Base-by-base conservation (phyloP, 2,329 filamentous ascomycete genomes). In the Fusarium guadeloupense region DNA sequence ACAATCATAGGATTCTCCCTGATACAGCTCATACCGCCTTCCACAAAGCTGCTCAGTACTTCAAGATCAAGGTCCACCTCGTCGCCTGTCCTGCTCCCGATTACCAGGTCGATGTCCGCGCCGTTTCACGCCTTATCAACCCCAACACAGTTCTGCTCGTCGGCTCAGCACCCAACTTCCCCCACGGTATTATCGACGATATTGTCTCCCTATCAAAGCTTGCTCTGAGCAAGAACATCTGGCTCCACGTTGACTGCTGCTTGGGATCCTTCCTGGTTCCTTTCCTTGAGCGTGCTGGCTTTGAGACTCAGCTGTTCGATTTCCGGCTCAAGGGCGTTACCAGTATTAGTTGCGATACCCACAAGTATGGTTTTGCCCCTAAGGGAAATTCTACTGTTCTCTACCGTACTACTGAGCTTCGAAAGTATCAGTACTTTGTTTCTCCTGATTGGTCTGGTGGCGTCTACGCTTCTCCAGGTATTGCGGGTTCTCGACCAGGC, bases 351-450 rank as follows among this genome's bases (percentile, higher is more conserved):
- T 96, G 93, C 75, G 95, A 99, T 75, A 99, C 95, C 4, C 95
- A 99, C 84, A 99, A 99, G 77, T 99, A 99, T 75, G 95, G 95
- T 31, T 99, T 99, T 73, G 95, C 95, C 1, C 95, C 95, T 47
- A 99, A 99, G 80, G 95, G 95, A 67, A 99, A 96, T 83, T 95
- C 90, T 46, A 95, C 93, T 2, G 84, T 97, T 13, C 83, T 99
- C 35, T 99, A 99, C 83, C 92, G 95, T 69, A 90, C 87, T 39
- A 84, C 88, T 28, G 80, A 85, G 40, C 85, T 96, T 65, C 88
- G 95, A 67, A 87, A 87, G 53, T 94, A 97, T 77, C 95, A 99
- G 77, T 99, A 99, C 83, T 99, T 97, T 77, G 89, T 99, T 74
- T 92, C 89, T 26, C 90, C 95, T 7, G 91, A 96, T 77, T 99